Conservation (phyloP, 176 grass and related monocot genomes). For the Cymbopogon citratus region DNA sequence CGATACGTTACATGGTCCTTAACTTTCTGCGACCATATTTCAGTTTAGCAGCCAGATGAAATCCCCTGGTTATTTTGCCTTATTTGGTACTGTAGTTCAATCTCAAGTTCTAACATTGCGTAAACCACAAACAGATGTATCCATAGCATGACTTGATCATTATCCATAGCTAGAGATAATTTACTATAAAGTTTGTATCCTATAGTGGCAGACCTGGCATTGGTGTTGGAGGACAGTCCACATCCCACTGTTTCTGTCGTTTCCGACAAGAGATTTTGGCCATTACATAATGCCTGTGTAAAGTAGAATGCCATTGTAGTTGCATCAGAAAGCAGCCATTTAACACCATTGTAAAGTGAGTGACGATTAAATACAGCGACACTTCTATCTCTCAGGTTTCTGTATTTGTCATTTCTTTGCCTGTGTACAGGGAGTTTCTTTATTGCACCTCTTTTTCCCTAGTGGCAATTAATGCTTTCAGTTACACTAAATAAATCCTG, state of each 20-base stretch:
- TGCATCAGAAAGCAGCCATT: not conserved
- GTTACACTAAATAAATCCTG: not conserved
- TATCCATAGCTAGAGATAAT: not conserved
- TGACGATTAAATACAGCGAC: not conserved
- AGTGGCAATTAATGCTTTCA: constrained; percentile 13
- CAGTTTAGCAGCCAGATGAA: not conserved
- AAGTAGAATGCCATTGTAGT: not conserved
- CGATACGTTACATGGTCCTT: not conserved
- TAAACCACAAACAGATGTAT: constrained; percentile 20
- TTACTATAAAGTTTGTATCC: not conserved
- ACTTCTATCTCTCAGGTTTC: constrained; percentile 2
- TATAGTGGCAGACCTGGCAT: not conserved
- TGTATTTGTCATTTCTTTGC: not conserved
- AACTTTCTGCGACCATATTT: not conserved
- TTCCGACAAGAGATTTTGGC: not conserved
- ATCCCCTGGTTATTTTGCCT: constrained; percentile 1
- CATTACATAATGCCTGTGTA: not conserved
- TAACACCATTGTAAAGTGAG: not conserved
- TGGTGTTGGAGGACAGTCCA: not conserved
- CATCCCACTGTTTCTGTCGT: not conserved
- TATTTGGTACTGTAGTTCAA: not conserved
- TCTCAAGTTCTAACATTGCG: not conserved
- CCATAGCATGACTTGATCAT: not conserved
- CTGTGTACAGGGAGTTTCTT: not conserved
- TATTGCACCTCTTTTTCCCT: not conserved